A percentile compares a stretch with the other conserved stretches of the same genome.
These are phyloP conservation scores for Penicillium hordei DNA, from an alignment of 2,329 filamentous ascomycete species.

Conservation along the genomic window DNA sequence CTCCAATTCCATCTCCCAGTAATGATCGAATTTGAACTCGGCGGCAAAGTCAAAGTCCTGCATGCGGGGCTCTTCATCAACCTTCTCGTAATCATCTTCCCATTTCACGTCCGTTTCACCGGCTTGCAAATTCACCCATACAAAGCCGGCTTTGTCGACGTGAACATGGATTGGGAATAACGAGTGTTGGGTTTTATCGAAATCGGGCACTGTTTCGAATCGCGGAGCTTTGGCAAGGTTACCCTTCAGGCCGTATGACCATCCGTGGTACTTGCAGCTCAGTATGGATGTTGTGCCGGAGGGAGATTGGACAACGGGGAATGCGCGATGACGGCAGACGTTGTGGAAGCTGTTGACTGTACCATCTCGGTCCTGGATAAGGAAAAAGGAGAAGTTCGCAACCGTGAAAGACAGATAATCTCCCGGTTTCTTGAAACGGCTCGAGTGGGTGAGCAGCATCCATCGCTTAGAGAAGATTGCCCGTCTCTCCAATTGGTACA, in stretches of 20 bases:
- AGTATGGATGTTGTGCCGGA: constrained; percentile 20
- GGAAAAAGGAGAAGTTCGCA: constrained; percentile 18
- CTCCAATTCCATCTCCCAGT: constrained; percentile 27
- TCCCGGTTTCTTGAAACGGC: constrained; percentile 24
- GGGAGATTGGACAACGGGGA: constrained; percentile 16
- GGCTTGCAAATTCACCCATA: constrained; percentile 28
- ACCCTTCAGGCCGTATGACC: constrained; percentile 28
- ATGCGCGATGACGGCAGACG: constrained; percentile 27
- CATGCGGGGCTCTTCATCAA: constrained; percentile 25
- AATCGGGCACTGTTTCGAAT: constrained; percentile 22
- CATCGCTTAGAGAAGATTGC: constrained; percentile 30
- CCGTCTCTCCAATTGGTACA: constrained; percentile 29
- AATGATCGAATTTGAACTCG: constrained; percentile 26
- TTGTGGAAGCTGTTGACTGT: constrained; percentile 27
- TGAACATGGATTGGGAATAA: constrained; percentile 24
- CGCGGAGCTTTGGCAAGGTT: constrained; percentile 27
- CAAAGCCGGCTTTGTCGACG: constrained; percentile 23
- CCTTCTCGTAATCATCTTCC: constrained; percentile 18
- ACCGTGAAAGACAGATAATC: constrained; percentile 22
- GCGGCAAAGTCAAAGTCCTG: constrained; percentile 24
- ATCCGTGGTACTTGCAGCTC: constrained; percentile 28
- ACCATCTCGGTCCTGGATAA: constrained; percentile 15
- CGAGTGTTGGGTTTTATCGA: constrained; percentile 20
- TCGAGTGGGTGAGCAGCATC: constrained; percentile 25
- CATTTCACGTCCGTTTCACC: constrained; percentile 21